phyloP scores from a whole-genome alignment of 768 basidiomycete species.

The Auricularia heimuer region DNA sequence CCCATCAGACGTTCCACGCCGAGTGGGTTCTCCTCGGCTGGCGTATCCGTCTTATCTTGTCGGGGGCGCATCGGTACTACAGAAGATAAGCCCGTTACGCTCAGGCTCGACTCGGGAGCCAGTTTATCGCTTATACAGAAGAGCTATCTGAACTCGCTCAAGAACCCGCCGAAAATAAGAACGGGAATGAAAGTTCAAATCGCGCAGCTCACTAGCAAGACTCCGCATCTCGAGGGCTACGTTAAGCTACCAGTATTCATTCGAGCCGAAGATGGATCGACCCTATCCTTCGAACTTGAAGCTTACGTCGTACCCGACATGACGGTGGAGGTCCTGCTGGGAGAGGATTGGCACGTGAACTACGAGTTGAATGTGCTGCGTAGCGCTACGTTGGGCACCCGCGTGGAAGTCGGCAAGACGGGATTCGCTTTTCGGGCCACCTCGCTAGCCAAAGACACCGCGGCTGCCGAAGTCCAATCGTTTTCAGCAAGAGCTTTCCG shows the following conservation, averaged over 20 bases:
- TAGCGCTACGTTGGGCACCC: background rate
- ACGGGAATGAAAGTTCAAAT: background rate
- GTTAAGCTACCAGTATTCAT: background rate
- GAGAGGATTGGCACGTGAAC: slow-evolving; percentile 19
- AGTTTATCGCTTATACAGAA: background rate
- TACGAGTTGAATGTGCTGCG: slow-evolving; percentile 13
- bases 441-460: background rate
- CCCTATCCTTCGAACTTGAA: background rate
- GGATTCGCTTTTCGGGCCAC: background rate
- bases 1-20: background rate
- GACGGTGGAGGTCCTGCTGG: slow-evolving; percentile 23
- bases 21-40: background rate
- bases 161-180: background rate
- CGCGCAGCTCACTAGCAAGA: background rate
- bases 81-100: background rate
- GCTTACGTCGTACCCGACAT: slow-evolving; percentile 17
- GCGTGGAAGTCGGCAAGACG: background rate
- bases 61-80: background rate
- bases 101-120: background rate
- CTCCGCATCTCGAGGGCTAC: background rate
- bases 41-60: background rate
- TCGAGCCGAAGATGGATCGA: background rate
- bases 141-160: background rate
- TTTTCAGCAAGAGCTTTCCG: background rate
- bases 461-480: background rate